Base-by-base conservation (phyloP, 2,329 filamentous ascomycete genomes). In the Aspergillus pseudotamarii region DNA sequence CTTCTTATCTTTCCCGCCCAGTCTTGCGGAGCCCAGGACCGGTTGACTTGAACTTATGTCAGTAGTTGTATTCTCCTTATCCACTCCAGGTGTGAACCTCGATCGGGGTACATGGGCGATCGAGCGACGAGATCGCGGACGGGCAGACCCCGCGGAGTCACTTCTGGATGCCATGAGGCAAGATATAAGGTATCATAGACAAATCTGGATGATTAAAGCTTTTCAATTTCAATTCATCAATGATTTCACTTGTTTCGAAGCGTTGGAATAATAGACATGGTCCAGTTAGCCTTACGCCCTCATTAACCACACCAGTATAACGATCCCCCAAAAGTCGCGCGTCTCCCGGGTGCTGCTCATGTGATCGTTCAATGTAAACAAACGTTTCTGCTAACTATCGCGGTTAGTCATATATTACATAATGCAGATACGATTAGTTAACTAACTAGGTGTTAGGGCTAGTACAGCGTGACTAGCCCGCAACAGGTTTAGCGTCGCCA, bases 11-110 rank as follows among this genome's bases (percentile, higher is more conserved):
- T 75, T 75, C 36, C 69, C 74, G 11, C 71, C 85, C 86, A 66
- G 30, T 57, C 71, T 73, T n/a, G 67, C 59, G 23, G 66, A 72
- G 16, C 58, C 66, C 26, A 66, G 70, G 14, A 70, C 69, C 11
- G 69, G 58, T 55, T 73, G 74, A 5, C 75, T 65, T 67, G 85
- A 84, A 64, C 83, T 85, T 61, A 91, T 77, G 69, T 92, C 89
- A 50, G 89, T 80, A 3, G 89, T 91, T 73, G 86, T 85, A 83
- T 96, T 96, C 75, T 96, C 92, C 78, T 93, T 93, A 72, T 92
- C 90, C 67, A 84, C 79, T 43, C 80, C 75, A 59, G 75, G 67
- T 61, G 69, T 72, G 60, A 78, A 76, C 81, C 86, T 71, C 72
- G 83, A 71, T 73, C 80, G 77, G 78, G 86, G 71, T 77, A 87